phyloP scores from a whole-genome alignment of 2,329 filamentous ascomycete genomes.

The Penicillium sp. region DNA sequence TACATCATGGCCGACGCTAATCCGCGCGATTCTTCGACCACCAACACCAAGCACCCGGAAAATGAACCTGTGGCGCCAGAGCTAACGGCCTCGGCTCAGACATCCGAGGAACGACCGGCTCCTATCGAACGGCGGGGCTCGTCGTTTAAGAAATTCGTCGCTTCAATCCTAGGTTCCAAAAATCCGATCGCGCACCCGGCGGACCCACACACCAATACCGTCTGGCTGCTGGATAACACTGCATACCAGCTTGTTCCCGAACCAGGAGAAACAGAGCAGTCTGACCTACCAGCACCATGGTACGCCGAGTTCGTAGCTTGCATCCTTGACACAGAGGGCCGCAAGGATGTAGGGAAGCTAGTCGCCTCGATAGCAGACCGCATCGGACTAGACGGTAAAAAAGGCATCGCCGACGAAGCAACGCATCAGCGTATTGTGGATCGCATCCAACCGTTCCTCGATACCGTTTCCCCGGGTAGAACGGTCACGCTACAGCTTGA shows the following conservation, averaged over 20 bases:
- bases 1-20: constrained; percentile 16
- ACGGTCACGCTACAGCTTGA: constrained; percentile 65
- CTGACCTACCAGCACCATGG: constrained; percentile 52
- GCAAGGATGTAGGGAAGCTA: constrained; percentile 64
- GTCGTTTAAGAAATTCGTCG: constrained; percentile 22
- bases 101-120: not conserved
- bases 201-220: constrained; percentile 63
- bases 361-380: constrained; percentile 70
- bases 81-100: not conserved
- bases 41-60: constrained; percentile 2
- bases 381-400: constrained; percentile 64
- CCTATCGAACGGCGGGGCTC: constrained; percentile 16
- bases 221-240: constrained; percentile 91
- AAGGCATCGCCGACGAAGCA: constrained; percentile 40
- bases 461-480: constrained; percentile 69
- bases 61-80: not conserved
- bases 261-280: constrained; percentile 16
- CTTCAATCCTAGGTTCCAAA: constrained; percentile 37
- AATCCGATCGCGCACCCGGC: constrained; percentile 63
- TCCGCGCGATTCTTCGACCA: constrained; percentile 7
- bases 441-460: constrained; percentile 66
- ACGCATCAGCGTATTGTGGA: constrained; percentile 64
- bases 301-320: constrained; percentile 79
- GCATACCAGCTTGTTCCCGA: constrained; percentile 60
- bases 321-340: constrained; percentile 72